Evolutionary conservation across 2,329 filamentous ascomycete genomes (phyloP).

Genomic region (Monilinia aucupariae): DNA sequence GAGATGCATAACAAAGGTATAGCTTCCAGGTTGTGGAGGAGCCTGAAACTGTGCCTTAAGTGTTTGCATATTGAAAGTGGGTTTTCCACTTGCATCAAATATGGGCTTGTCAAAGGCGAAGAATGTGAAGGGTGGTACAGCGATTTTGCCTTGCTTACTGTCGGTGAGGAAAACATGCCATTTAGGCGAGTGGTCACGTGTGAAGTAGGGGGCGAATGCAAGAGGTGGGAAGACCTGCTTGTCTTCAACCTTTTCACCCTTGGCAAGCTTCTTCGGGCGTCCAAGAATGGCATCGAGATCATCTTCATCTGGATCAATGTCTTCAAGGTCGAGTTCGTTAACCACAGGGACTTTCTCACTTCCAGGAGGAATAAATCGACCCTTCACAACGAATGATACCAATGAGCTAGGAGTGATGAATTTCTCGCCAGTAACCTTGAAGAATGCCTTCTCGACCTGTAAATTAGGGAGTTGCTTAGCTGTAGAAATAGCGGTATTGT

Average conservation of each 20-base stretch:
- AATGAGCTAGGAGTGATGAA: conserved; percentile 88
- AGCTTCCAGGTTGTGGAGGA: conserved; percentile 84
- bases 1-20: conserved; percentile 90
- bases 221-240: conserved; percentile 71
- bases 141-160: conserved; percentile 89
- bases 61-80: conserved; percentile 92
- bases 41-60: conserved; percentile 96
- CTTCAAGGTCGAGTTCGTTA: conserved; percentile 75
- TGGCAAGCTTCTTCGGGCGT: conserved; percentile 61
- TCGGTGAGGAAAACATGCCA: conserved; percentile 97
- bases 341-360: conserved; percentile 68
- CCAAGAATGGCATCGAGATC: conserved; percentile 82
- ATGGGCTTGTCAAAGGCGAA: conserved; percentile 85
- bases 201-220: conserved; percentile 85
- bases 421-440: conserved; percentile 95
- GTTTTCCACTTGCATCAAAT: conserved; percentile 71
- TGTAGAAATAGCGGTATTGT: conserved; percentile 67
- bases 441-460: conserved; percentile 86
- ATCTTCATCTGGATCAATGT: conserved; percentile 87
- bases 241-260: conserved; percentile 57
- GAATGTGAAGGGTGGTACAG: conserved; percentile 95
- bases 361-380: conserved; percentile 85
- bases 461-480: conserved; percentile 80
- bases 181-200: conserved; percentile 79
- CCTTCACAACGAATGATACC: conserved; percentile 92